phyloP scores from a whole-genome alignment of 176 grass and related monocot genomes.

The Canna indica region DNA sequence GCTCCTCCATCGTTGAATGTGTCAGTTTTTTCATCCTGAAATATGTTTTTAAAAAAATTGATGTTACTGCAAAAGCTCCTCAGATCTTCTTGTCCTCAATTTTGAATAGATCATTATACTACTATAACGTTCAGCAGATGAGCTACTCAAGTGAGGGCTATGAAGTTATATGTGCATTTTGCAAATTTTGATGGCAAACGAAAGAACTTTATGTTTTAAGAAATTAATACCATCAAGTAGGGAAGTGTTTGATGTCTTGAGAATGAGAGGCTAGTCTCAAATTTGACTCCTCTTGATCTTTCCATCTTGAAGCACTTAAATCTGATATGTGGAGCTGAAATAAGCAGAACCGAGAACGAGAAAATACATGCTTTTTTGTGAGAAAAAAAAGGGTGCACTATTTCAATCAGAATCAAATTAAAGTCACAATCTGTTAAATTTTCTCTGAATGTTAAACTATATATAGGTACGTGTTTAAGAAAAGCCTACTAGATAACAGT shows the following conservation, averaged over 20 bases:
- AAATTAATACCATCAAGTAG: conserved; percentile 33
- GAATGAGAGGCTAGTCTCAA: conserved; percentile 38
- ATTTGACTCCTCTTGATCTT: conserved; percentile 48
- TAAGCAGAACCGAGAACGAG: not conserved
- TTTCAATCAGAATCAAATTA: too few species aligned
- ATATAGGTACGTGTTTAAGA: too few species aligned
- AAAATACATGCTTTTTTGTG: too few species aligned
- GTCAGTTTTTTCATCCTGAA: conserved; percentile 42
- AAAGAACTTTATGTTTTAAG: too few species aligned
- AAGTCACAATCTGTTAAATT: too few species aligned
- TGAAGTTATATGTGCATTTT: conserved; percentile 2
- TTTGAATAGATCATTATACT: not conserved
- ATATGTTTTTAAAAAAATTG: conserved; percentile 18
- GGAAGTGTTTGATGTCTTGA: conserved; percentile 50
- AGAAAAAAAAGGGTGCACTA: not conserved
- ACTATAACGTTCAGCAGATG: not conserved
- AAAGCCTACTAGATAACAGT: too few species aligned
- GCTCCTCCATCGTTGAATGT: conserved; percentile 20
- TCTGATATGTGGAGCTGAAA: not conserved
- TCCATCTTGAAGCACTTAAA: conserved; percentile 35
- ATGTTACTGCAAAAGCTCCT: not conserved
- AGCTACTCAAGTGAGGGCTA: not conserved
- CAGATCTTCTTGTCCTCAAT: not conserved
- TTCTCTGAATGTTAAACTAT: too few species aligned
- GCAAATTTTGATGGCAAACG: not conserved